Evolutionary conservation across 2,329 filamentous ascomycete genomes (phyloP).

Genomic region (Paramyrothecium roridum): DNA sequence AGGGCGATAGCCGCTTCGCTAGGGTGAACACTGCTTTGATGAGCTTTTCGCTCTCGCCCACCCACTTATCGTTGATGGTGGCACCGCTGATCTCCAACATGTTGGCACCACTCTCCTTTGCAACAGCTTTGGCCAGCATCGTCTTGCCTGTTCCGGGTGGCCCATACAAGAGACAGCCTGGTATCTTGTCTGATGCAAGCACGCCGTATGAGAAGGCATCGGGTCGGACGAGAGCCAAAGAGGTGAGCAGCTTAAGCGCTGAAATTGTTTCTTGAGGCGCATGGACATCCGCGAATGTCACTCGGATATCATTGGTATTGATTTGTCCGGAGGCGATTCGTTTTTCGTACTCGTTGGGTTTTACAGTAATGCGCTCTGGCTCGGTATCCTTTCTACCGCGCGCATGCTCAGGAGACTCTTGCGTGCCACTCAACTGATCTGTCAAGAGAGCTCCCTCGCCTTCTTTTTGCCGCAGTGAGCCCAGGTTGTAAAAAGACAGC

Average conservation of each 20-base stretch:
- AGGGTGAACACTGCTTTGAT: slow-evolving; percentile 88
- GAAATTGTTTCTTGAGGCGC: slow-evolving; percentile 79
- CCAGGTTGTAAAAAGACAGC: slow-evolving; percentile 26
- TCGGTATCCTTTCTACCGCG: slow-evolving; percentile 25
- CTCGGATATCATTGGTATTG: slow-evolving; percentile 76
- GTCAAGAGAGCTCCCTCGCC: slow-evolving; percentile 26
- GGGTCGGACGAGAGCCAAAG: slow-evolving; percentile 79
- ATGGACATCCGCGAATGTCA: slow-evolving; percentile 85
- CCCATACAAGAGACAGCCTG: slow-evolving; percentile 83
- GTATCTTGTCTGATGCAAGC: slow-evolving; percentile 84
- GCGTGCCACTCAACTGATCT: slow-evolving; percentile 18
- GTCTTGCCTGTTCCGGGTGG: slow-evolving; percentile 80
- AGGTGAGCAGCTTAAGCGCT: slow-evolving; percentile 83
- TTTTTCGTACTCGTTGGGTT: slow-evolving; percentile 75
- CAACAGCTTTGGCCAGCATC: slow-evolving; percentile 65
- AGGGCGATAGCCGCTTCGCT: slow-evolving; percentile 86
- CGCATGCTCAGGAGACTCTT: slow-evolving; percentile 19
- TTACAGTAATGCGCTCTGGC: slow-evolving; percentile 25
- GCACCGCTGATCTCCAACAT: slow-evolving; percentile 88
- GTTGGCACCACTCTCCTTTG: slow-evolving; percentile 65
- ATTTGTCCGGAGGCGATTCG: slow-evolving; percentile 79
- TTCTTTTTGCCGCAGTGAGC: slow-evolving; percentile 25
- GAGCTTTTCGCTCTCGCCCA: slow-evolving; percentile 95
- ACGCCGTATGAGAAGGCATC: slow-evolving; percentile 97
- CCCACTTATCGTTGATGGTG: slow-evolving; percentile 93